Evolutionary conservation across 1,139 yeast species (phyloP), one percentile per base, ranked within the genome.

Genomic region (Ogataea hybrid): DNA sequence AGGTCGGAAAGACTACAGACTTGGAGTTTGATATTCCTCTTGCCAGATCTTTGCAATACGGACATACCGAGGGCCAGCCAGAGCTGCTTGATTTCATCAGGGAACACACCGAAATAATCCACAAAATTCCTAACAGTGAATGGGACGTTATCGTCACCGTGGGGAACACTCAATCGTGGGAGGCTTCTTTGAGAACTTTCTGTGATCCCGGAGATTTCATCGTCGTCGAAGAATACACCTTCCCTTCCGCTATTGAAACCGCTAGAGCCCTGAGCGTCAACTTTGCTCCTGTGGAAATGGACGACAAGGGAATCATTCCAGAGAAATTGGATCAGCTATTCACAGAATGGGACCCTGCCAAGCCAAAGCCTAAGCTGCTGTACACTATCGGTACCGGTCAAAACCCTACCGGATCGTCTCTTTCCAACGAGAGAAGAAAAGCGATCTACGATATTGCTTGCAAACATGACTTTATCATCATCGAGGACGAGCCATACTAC

Each of bases 401-500:
- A 69, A 89, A 89, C 73, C 97, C 97, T 46, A 88, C 96, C 25
- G 97, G 97, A 30, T 82, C 92, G 11, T 82, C 85, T 34, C 69
- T 89, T 54, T 70, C 82, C 41, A 66, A 59, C 14, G 89, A 82
- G 57, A 79, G 97, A 68, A 85, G 96, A 67, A 63, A 69, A 51
- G 76, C 71, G 39, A 75, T 89, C 49, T 88, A 88, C 67, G 70
- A 76, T 46, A 62, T 88, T 52, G 87, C 92, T 21, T 80, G 79
- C 57, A 79, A 85, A 66, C 81, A 87, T 63, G 95, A 89, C 65
- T 71, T 89, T 57, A 58, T 89, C 41, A 79, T 89, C 53, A 67
- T 88, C 39, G 97, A 89, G 68, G 97, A 89, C 63, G 97, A 89
- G 66, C 97, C 97, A 30, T 89, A 89, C 76, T 89, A 85, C 72